A percentile compares a stretch with the other conserved stretches of the same genome.
These are phyloP conservation scores for Geosmithia morbida DNA, from an alignment of 2,329 filamentous ascomycete species.

Conservation along the genomic window DNA sequence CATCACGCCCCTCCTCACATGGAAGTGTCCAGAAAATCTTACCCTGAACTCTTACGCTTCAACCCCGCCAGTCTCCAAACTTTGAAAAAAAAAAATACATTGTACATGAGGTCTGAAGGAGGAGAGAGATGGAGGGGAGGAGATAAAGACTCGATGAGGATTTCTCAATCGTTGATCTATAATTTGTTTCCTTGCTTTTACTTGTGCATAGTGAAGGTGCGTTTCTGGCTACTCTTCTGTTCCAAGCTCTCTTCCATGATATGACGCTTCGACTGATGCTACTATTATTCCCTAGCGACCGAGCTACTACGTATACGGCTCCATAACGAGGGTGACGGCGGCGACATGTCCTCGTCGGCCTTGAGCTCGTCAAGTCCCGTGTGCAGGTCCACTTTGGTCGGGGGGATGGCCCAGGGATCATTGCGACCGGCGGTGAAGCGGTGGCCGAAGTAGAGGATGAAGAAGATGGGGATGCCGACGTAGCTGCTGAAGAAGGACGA, in stretches of 20 bases:
- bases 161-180: no score
- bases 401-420: neutral
- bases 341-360: neutral
- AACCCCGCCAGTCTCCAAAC: constrained; percentile 1
- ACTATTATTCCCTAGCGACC: neutral
- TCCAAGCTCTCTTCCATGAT: no score
- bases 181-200: no score
- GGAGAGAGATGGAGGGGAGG: no score
- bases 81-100: no score
- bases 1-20: neutral
- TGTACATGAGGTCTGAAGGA: no score
- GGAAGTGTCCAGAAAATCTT: neutral
- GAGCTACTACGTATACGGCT: neutral
- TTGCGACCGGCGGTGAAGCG: neutral
- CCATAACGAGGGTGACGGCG: neutral
- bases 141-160: neutral
- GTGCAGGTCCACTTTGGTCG: neutral
- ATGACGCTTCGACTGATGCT: no score
- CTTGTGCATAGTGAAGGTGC: no score
- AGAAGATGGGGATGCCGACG: constrained; percentile 13
- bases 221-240: no score
- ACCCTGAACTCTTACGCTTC: neutral
- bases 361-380: neutral
- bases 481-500: constrained; percentile 13
- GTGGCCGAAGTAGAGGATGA: neutral